Conservation (phyloP, 2,329 filamentous ascomycete genomes). For the Sporothrix brunneoviolacea region DNA sequence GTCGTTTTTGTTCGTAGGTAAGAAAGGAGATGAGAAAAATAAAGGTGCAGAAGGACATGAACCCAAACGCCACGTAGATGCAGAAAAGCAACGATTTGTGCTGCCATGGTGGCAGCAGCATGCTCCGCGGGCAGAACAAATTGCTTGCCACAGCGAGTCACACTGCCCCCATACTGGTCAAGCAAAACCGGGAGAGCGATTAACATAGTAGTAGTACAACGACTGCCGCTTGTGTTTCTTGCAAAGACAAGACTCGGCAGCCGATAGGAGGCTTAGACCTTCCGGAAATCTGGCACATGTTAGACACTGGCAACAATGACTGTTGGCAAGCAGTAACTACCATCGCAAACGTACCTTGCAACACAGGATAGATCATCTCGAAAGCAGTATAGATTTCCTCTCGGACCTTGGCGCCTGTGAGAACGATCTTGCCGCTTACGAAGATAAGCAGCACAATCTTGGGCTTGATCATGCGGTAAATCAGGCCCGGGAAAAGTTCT, state of each 20-base stretch:
- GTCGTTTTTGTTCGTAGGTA: neutral
- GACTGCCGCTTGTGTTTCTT: neutral
- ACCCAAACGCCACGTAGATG: constrained; percentile 6
- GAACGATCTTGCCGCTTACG: constrained; percentile 95
- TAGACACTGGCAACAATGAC: constrained; percentile 9
- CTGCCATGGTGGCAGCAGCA: too few relatives aligned
- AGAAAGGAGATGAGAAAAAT: neutral
- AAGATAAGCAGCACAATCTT: constrained; percentile 98
- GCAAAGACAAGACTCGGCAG: neutral
- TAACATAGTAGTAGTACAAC: constrained; percentile 15
- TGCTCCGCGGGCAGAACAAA: too few relatives aligned
- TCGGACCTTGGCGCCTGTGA: constrained; percentile 94
- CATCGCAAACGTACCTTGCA: constrained; percentile 69
- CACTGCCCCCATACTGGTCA: neutral
- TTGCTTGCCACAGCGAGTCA: too few relatives aligned
- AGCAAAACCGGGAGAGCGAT: neutral
- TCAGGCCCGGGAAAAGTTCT: constrained; percentile 96
- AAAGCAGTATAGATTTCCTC: constrained; percentile 98
- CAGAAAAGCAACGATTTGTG: too few relatives aligned
- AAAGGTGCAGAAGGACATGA: neutral
- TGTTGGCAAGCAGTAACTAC: too few relatives aligned
- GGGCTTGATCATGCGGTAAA: constrained; percentile 99
- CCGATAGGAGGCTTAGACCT: constrained; percentile 36
- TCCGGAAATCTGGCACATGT: constrained; percentile 46
- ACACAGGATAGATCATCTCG: constrained; percentile 94